Evolutionary conservation across 2,329 filamentous ascomycete genomes (phyloP), one percentile per base, ranked within the genome.

Genomic region (Clarireedia monteithiana): DNA sequence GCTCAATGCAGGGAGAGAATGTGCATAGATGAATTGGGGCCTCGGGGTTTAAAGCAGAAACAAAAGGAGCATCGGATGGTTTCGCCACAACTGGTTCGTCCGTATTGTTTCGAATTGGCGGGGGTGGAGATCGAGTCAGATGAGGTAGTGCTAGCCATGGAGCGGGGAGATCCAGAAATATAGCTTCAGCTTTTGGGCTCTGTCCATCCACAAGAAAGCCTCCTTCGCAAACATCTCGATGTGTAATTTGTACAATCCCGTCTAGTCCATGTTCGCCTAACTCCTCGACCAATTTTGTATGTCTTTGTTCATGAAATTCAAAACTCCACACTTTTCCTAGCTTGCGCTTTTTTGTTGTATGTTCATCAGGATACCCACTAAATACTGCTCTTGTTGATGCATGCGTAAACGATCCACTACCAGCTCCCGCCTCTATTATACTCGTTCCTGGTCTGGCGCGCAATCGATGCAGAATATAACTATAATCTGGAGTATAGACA

Each of bases 1-100:
- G 94, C 72, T 99, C 94, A 62, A 99, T 95, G 71, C 94, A 99
- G 0, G 94, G 94, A 1, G 88, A 95, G 73, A 99, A 99, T 0
- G 91, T 95, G 75, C 94, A 99, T 54, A 99, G 80, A 67, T 94
- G 80, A 1, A 86, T 82, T 5, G 86, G 80, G 44, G 81, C 79
- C n/a, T 79, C 77, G 0, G 89, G 84, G 62, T 94, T 85, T 10
- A 97, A 77, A 0, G 82, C 78, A 0, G 82, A 85, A 15, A 78
- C 68, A 74, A 79, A 84, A 44, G 72, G 71, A 36, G 61, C 34
- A 2, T 42, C 12, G 4, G 30, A 15, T 7, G 39, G 20, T 38
- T 49, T 55, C 1, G 15, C 10, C 38, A 20, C 34, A 26, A 24
- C 9, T 42, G 27, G 42, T 44, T 55, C 10, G 59, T 45, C 61